These are phyloP conservation scores for Polysphondylium violaceum DNA, from an alignment of 78 protist species.

Conservation along the genomic window DNA sequence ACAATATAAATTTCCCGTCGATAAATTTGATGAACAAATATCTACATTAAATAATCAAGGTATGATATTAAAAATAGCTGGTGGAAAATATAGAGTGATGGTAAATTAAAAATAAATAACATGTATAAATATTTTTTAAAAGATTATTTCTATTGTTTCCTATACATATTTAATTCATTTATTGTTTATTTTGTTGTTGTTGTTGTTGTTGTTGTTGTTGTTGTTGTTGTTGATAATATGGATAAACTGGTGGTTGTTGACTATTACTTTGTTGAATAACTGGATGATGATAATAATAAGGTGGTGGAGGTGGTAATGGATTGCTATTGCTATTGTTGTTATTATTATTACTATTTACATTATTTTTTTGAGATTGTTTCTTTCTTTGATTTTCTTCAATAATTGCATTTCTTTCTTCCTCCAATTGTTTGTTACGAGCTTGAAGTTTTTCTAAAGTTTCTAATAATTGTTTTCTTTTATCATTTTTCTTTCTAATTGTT, in stretches of 20 bases:
- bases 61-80: conserved; percentile 34
- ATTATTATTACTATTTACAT: background rate
- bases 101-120: background rate
- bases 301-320: background rate
- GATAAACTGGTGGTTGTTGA: conserved; percentile 9
- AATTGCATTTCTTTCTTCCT: conserved; percentile 55
- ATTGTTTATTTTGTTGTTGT: background rate
- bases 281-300: background rate
- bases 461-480: conserved; percentile 22
- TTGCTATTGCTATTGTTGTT: background rate
- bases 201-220: background rate
- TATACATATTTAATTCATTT: background rate
- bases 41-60: conserved; percentile 44
- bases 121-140: background rate
- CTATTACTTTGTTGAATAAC: too few relatives aligned
- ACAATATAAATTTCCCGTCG: conserved; percentile 38
- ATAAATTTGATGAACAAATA: conserved; percentile 19
- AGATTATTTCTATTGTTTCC: background rate
- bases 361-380: background rate
- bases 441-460: conserved; percentile 39
- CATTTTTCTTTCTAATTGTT: background rate
- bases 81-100: background rate
- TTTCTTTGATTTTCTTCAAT: conserved; percentile 37
- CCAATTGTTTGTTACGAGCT: conserved; percentile 19
- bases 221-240: background rate